Evolutionary conservation across 208 protist species (phyloP), one percentile per base, ranked within the genome.

Genomic region (Plasmodiophora brassicae): DNA sequence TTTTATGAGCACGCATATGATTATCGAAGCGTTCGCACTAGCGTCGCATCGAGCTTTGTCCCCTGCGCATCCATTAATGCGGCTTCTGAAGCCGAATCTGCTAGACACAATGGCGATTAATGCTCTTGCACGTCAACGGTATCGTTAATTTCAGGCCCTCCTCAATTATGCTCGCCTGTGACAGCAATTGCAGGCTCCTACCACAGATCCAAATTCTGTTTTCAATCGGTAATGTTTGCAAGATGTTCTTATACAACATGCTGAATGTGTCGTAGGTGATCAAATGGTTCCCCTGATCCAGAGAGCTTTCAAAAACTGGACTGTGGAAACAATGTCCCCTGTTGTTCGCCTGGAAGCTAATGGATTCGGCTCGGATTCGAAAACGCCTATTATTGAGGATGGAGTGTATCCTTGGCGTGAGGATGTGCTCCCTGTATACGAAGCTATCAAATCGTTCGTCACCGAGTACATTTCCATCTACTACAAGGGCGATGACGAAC

Each of bases 1-100:
- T 32, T 78, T 78, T 32, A 36, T 78, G 5, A 8, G 65, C 10
- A 36, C 14, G 32, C 65, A 78, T 32, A 36, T 78, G 65, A 38
- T 78, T 32, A 78, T 78, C 20, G 65, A 78, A 78, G 5, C 14
- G n/a, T 78, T 44, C n/a, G 65, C 65, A 5, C 5, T 78, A 5
- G 65, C 65, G 14, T 14, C n/a, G 14, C 65, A 38, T 8, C 65
- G 65, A 38, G 20, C 65, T 32, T 78, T 78, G n/a, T 78, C 65
- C 41, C n/a, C 65, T 44, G 5, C n/a, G 65, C 65, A 78, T 32
- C 65, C 65, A 5, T 32, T 78, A 5, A 44, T 36, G 32, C 65
- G 65, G 32, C n/a, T 78, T n/a, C n/a, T 78, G n/a, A 78, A 78
- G n/a, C 65, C 65, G n/a, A n/a, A 78, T 78, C n/a, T 78, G n/a